phyloP scores from a whole-genome alignment of 441 rosid species.

The Syzygium syzygioides region DNA sequence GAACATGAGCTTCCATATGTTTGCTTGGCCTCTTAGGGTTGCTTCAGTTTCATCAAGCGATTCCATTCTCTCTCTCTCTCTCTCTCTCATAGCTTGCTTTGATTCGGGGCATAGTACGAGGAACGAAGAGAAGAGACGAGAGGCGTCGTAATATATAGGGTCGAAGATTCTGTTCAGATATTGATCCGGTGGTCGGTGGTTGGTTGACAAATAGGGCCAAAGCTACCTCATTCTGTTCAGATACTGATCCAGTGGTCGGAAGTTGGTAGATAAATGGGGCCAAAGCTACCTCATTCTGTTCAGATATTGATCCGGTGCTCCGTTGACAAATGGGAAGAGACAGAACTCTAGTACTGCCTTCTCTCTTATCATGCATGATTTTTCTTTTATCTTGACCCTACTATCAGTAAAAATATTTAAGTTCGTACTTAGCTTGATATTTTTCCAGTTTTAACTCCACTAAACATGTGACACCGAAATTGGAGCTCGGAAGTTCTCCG shows the following conservation, averaged over 20 bases:
- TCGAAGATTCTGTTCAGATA: neutral
- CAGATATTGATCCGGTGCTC: too few species aligned
- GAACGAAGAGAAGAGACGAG: neutral
- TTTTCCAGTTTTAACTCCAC: neutral
- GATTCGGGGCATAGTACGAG: neutral
- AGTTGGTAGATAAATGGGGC: neutral
- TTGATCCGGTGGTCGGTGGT: too few species aligned
- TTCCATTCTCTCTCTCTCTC: neutral
- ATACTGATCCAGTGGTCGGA: neutral
- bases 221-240: too few species aligned
- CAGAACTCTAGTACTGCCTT: too few species aligned
- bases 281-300: neutral
- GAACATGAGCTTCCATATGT: neutral
- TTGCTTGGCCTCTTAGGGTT: neutral
- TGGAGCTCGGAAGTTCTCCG: neutral
- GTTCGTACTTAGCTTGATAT: neutral
- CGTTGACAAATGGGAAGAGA: neutral
- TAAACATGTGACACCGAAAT: neutral
- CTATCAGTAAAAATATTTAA: too few species aligned
- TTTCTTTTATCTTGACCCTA: neutral
- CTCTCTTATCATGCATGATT: neutral
- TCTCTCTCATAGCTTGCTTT: neutral
- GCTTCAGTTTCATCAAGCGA: neutral
- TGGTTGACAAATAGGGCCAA: neutral
- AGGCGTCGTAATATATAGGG: neutral